A percentile compares a stretch with the other conserved stretches of the same genome.
Conservation (phyloP, 768 basidiomycete genomes). For the Lactifluus piperatus region DNA sequence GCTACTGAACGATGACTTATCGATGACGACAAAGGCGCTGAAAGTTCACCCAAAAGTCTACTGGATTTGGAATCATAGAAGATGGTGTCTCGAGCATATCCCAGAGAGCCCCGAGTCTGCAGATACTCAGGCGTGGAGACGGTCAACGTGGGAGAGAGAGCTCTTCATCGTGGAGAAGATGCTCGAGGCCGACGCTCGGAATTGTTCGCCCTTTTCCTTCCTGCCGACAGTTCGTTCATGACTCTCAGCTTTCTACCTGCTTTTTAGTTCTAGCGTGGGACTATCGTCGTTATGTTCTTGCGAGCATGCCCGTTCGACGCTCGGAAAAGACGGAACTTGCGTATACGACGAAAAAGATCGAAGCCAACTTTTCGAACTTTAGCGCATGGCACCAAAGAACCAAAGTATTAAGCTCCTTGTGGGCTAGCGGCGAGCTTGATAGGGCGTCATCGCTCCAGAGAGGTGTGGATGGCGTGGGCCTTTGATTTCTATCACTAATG, state of each 20-base stretch:
- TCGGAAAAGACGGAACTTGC: constrained; percentile 61
- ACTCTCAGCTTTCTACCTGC: background rate
- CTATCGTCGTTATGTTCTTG: constrained; percentile 82
- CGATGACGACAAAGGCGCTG: constrained; percentile 72
- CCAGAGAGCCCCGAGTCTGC: constrained; percentile 60
- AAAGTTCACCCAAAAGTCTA: constrained; percentile 91
- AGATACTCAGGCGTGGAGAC: constrained; percentile 60
- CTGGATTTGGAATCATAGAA: constrained; percentile 97
- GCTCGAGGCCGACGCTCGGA: constrained; percentile 84
- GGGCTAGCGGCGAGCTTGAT: constrained; percentile 49
- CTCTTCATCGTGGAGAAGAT: constrained; percentile 85
- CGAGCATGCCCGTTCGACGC: constrained; percentile 51
- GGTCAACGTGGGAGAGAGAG: constrained; percentile 76
- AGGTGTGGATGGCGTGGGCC: constrained; percentile 36
- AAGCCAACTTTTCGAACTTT: constrained; percentile 92
- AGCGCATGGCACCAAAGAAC: constrained; percentile 99
- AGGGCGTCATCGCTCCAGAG: constrained; percentile 51
- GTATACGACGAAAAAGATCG: constrained; percentile 87
- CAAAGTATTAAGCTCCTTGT: constrained; percentile 61
- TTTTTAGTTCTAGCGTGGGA: constrained; percentile 85
- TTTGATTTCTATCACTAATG: background rate
- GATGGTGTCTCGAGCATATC: constrained; percentile 88
- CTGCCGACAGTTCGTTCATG: background rate
- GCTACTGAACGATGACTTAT: constrained; percentile 62
- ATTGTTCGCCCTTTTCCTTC: constrained; percentile 56